A percentile compares a stretch with the other conserved stretches of the same genome.
Evolutionary conservation across 2,329 filamentous ascomycete genomes (phyloP).

Genomic region (Aspergillus amoenus): DNA sequence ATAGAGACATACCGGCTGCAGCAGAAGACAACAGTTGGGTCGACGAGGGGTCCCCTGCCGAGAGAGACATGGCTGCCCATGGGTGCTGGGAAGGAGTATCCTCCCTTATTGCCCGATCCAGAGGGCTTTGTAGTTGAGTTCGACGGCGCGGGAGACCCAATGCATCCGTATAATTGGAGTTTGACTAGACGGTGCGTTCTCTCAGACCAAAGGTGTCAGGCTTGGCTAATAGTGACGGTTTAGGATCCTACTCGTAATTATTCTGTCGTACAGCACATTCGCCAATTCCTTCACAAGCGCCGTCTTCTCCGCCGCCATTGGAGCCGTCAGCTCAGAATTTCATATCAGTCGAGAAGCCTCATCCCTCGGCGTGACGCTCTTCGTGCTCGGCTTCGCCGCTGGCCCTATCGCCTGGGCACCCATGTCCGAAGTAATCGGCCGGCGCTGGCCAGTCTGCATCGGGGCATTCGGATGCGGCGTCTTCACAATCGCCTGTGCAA

Average conservation of each 20-base stretch:
- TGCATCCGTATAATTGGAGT: conserved; percentile 55
- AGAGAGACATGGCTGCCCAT: conserved; percentile 25
- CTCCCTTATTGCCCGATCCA: conserved; percentile 48
- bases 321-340: conserved; percentile 51
- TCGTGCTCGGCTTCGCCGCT: conserved; percentile 55
- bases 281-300: conserved; percentile 54
- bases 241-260: conserved; percentile 23
- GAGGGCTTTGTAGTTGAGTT: conserved; percentile 59
- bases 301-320: conserved; percentile 68
- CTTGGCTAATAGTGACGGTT: too few species aligned
- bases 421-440: conserved; percentile 60
- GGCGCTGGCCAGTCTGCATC: conserved; percentile 52
- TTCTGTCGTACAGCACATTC: conserved; percentile 49
- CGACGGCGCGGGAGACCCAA: conserved; percentile 51
- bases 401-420: conserved; percentile 66
- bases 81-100: conserved; percentile 49
- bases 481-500: conserved; percentile 49
- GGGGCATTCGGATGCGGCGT: conserved; percentile 45
- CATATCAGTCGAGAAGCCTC: conserved; percentile 45
- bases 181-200: conserved; percentile 41
- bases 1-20: conserved; percentile 24
- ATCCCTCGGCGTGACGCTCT: conserved; percentile 49
- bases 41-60: conserved; percentile 18
- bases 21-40: conserved; percentile 22
- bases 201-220: background rate